Evolutionary conservation across 192 early-diverging fungal species (phyloP).

Genomic region (Rhizoclosmatium globosum): DNA sequence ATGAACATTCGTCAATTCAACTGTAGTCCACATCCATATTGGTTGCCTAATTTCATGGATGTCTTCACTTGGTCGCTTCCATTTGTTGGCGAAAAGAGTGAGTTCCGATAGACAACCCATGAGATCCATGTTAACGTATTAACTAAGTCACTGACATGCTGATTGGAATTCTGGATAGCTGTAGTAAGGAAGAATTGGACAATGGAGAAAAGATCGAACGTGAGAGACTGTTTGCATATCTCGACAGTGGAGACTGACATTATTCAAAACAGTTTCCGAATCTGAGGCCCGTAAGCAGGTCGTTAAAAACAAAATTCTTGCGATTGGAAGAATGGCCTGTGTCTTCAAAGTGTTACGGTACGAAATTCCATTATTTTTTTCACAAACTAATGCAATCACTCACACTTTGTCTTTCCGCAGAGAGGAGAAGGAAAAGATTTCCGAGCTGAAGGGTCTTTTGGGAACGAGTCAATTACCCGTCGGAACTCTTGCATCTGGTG

Average conservation of each 20-base stretch:
- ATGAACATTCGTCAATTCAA: constrained; percentile 99
- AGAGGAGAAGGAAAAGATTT: constrained; percentile 89
- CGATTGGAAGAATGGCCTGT: constrained; percentile 89
- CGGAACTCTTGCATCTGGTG: constrained; percentile 87
- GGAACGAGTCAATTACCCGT: constrained; percentile 85
- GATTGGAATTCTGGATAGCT: constrained; percentile 91
- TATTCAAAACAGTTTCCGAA: constrained; percentile 52
- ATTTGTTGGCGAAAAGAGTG: constrained; percentile 98
- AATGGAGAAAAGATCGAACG: constrained; percentile 55
- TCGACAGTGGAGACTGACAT: not conserved
- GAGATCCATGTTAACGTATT: not conserved
- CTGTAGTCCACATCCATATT: constrained; percentile 96
- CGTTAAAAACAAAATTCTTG: constrained; percentile 89
- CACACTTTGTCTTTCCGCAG: constrained; percentile 30
- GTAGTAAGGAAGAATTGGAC: constrained; percentile 93
- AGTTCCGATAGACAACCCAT: constrained; percentile 7
- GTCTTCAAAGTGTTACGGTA: constrained; percentile 88
- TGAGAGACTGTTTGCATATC: constrained; percentile 25
- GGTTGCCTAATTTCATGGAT: constrained; percentile 99
- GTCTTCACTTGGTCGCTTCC: constrained; percentile 98
- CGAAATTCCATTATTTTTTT: constrained; percentile 21
- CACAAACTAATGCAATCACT: not conserved
- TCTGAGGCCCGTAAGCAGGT: constrained; percentile 69
- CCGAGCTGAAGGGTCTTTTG: constrained; percentile 90
- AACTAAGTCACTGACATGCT: constrained; percentile 93